Evolutionary conservation across 139 green algal genomes (phyloP).

Genomic region (Coccomyxa sp.): DNA sequence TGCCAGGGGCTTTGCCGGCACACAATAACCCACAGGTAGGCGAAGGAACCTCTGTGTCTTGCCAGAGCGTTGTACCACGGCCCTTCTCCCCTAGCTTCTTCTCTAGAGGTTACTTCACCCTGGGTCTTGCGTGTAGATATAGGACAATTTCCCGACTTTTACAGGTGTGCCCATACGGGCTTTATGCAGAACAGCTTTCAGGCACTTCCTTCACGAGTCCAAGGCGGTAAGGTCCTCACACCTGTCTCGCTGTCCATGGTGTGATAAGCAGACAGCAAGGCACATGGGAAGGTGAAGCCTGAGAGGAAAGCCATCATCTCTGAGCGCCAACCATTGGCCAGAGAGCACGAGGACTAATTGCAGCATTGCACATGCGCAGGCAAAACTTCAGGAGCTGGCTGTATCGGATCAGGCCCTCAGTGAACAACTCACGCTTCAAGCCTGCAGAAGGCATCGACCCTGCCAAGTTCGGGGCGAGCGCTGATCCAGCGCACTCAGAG

Average conservation of each 20-base stretch:
- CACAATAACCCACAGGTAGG: slow-evolving; percentile 84
- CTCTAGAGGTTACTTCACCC: neutral
- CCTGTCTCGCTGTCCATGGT: neutral
- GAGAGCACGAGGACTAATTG: neutral
- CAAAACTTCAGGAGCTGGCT: slow-evolving; percentile 81
- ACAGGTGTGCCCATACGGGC: slow-evolving; percentile 71
- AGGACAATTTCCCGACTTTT: neutral
- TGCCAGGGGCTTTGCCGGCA: slow-evolving; percentile 76
- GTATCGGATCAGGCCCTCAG: slow-evolving; percentile 87
- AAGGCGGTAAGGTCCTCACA: slow-evolving; percentile 33
- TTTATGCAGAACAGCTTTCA: slow-evolving; percentile 93
- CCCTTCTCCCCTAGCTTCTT: neutral
- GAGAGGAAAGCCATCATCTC: neutral
- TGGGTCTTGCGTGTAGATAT: neutral
- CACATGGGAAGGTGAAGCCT: neutral
- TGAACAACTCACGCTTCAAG: slow-evolving; percentile 76
- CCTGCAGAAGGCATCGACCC: neutral
- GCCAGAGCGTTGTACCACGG: no score
- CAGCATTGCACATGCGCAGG: slow-evolving; percentile 20
- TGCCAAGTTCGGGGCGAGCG: slow-evolving; percentile 11
- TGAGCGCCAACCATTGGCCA: neutral
- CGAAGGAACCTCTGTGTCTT: no score
- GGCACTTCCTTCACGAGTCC: slow-evolving; percentile 92
- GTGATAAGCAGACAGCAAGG: neutral
- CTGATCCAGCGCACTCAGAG: slow-evolving; percentile 56